phyloP scores from a whole-genome alignment of 2,329 filamentous ascomycete species.

The Venturia asperata region DNA sequence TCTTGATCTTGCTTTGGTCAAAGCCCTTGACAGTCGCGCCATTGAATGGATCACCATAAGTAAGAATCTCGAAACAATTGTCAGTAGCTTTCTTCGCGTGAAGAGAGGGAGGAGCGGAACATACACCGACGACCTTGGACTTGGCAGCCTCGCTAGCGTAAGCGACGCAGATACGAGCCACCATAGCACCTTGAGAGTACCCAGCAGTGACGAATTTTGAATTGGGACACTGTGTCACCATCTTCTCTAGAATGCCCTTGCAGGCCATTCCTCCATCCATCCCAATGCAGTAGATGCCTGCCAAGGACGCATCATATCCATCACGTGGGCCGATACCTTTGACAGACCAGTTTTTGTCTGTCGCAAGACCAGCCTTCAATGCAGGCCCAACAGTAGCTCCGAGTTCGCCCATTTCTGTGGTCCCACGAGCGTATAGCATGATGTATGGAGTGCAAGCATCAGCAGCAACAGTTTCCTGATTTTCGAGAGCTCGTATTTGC shows the following conservation, averaged over 20 bases:
- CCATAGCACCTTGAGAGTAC: constrained; percentile 18
- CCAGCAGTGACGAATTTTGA: constrained; percentile 13
- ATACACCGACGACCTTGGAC: constrained; percentile 10
- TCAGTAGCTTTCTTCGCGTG: neutral
- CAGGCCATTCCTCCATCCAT: constrained; percentile 9
- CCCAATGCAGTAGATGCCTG: constrained; percentile 15
- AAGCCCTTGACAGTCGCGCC: constrained; percentile 6
- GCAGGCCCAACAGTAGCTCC: constrained; percentile 18
- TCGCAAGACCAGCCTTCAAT: neutral
- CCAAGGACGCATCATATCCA: constrained; percentile 15
- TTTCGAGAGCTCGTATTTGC: neutral
- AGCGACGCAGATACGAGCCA: constrained; percentile 14
- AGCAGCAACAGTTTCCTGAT: neutral
- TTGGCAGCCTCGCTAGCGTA: neutral
- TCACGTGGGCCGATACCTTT: constrained; percentile 13
- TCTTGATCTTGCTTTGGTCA: constrained; percentile 5
- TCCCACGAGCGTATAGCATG: constrained; percentile 16
- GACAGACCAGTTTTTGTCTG: constrained; percentile 14
- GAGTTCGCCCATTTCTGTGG: constrained; percentile 14
- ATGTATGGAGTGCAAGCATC: constrained; percentile 13
- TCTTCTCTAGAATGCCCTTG: constrained; percentile 1
- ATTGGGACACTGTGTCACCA: constrained; percentile 10
- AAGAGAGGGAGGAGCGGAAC: neutral
- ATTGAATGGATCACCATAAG: constrained; percentile 17
- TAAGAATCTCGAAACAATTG: neutral